Conservation (phyloP, 2,329 filamentous ascomycete species). For the Microascus cirrosus region DNA sequence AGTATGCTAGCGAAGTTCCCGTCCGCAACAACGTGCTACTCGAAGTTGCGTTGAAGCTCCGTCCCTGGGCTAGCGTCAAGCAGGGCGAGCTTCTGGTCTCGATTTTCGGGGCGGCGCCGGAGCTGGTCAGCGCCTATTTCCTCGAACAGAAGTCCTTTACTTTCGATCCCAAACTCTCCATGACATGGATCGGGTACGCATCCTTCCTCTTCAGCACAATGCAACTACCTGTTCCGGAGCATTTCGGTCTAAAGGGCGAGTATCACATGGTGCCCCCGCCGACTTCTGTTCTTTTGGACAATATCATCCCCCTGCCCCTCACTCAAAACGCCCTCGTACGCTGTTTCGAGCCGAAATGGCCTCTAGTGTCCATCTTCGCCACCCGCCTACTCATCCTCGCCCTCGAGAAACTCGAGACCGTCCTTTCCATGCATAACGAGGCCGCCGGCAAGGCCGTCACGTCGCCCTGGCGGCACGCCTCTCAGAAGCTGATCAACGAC, state of each 20-base stretch:
- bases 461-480: conserved; percentile 57
- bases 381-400: conserved; percentile 68
- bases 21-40: conserved; percentile 72
- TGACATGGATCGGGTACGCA: conserved; percentile 91
- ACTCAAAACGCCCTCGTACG: conserved; percentile 68
- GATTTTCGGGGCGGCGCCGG: conserved; percentile 73
- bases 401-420: conserved; percentile 62
- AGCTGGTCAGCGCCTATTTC: conserved; percentile 83
- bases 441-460: conserved; percentile 24
- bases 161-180: conserved; percentile 83
- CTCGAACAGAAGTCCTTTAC: conserved; percentile 67
- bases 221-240: conserved; percentile 58
- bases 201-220: conserved; percentile 78
- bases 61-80: conserved; percentile 69
- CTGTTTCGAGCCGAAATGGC: conserved; percentile 67
- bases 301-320: conserved; percentile 71
- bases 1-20: conserved; percentile 53
- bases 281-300: conserved; percentile 69
- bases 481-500: conserved; percentile 55
- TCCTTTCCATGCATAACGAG: conserved; percentile 47
- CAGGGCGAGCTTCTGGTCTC: conserved; percentile 73
- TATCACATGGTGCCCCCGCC: conserved; percentile 60
- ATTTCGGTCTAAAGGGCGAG: conserved; percentile 58
- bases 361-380: conserved; percentile 75
- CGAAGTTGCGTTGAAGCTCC: conserved; percentile 66